A percentile compares a stretch with the other conserved stretches of the same genome.
Conservation (phyloP, 2,329 filamentous ascomycete genomes). For the Cercospora citrullina region DNA sequence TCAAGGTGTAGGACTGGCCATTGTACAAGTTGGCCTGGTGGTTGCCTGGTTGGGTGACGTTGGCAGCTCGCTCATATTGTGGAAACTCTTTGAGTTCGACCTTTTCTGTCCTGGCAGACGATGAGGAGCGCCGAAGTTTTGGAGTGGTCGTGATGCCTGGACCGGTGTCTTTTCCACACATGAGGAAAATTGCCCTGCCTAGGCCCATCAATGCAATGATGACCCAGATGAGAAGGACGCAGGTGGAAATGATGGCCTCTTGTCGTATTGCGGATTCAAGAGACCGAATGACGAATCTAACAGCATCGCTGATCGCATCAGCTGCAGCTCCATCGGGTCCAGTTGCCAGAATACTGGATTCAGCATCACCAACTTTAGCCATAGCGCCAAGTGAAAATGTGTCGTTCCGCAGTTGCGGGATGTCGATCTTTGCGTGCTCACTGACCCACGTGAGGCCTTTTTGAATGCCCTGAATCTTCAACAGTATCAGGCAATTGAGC, state of each 20-base stretch:
- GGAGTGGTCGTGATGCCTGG: slow-evolving; percentile 22
- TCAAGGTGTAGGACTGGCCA: slow-evolving; percentile 49
- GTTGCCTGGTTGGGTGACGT: slow-evolving; percentile 38
- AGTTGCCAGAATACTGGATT: slow-evolving; percentile 74
- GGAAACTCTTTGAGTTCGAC: slow-evolving; percentile 37
- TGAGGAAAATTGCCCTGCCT: slow-evolving; percentile 64
- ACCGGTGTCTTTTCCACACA: slow-evolving; percentile 46
- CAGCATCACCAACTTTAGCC: slow-evolving; percentile 54
- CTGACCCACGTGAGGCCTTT: slow-evolving; percentile 91
- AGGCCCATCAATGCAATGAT: slow-evolving; percentile 74
- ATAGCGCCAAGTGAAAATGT: slow-evolving; percentile 80
- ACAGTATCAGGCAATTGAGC: slow-evolving; percentile 79
- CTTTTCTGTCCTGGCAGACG: slow-evolving; percentile 17
- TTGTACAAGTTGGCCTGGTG: slow-evolving; percentile 46
- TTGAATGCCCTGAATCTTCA: slow-evolving; percentile 83
- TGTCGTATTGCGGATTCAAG: slow-evolving; percentile 68
- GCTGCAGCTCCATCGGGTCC: slow-evolving; percentile 67
- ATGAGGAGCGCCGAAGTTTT: slow-evolving; percentile 14
- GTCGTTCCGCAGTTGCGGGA: slow-evolving; percentile 76
- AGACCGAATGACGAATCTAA: slow-evolving; percentile 67
- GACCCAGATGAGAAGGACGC: slow-evolving; percentile 74
- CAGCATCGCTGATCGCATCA: slow-evolving; percentile 77
- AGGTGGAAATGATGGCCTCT: slow-evolving; percentile 77
- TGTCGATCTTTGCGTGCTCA: slow-evolving; percentile 77
- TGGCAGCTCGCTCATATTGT: slow-evolving; percentile 41